Evolutionary conservation across 768 basidiomycete genomes (phyloP).

Genomic region (Collybiopsis confluens): DNA sequence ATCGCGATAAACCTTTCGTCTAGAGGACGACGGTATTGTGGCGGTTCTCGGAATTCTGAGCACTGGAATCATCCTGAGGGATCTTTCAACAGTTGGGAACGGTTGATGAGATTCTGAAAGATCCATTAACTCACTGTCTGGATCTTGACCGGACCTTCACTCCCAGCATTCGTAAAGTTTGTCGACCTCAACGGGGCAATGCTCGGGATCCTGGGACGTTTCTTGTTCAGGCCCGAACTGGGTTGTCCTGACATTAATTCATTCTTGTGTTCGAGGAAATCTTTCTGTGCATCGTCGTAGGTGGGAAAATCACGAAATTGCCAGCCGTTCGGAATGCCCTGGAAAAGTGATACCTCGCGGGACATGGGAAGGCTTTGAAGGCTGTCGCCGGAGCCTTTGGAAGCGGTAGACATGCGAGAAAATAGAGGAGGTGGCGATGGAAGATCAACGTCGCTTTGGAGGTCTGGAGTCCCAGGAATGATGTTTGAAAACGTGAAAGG

Average conservation of each 20-base stretch:
- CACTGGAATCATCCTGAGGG: too few species aligned
- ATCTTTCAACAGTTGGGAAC: too few species aligned
- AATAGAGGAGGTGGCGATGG: constrained; percentile 2
- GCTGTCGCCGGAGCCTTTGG: neutral
- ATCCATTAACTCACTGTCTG: too few species aligned
- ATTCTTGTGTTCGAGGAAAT: neutral
- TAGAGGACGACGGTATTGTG: too few species aligned
- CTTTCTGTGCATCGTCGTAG: neutral
- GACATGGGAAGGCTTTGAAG: constrained; percentile 9
- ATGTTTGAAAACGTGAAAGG: neutral
- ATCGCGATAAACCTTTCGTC: too few species aligned
- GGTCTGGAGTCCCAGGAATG: neutral
- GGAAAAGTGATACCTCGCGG: constrained; percentile 10
- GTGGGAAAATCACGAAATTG: neutral
- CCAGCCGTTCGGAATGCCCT: constrained; percentile 10
- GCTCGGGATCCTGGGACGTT: constrained; percentile 8
- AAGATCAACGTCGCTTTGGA: neutral
- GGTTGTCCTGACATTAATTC: neutral
- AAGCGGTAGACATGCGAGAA: constrained; percentile 1
- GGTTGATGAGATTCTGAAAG: too few species aligned
- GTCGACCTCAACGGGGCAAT: neutral
- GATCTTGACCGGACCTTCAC: too few species aligned
- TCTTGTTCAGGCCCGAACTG: neutral
- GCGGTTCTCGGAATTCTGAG: too few species aligned
- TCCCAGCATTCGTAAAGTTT: neutral